Base-by-base conservation (phyloP, 768 basidiomycete genomes). In the Lactarius sanguifluus region DNA sequence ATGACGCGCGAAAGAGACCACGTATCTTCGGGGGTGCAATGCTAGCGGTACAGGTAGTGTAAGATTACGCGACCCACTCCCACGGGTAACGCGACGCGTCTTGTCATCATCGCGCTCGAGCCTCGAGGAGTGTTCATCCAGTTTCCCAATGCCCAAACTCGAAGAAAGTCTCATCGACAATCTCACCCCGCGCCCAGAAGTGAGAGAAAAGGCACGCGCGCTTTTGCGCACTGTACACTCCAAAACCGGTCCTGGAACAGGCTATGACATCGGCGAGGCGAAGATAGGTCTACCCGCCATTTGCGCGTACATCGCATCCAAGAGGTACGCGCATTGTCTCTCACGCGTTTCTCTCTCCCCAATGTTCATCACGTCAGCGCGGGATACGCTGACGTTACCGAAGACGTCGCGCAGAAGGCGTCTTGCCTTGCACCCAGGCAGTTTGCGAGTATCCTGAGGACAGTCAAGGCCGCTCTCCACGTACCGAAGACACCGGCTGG, bases 181-280 rank as follows among this genome's bases (percentile, higher is more conserved):
- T 20, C 59, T 71, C 55, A 60, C 64, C 2, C 23, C 30, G 18
- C 70, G 64, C 23, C 54, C 55, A 59, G 79, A 81, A 47, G 81
- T 80, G 5, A 62, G 78, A 2, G 65, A 71, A 4, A 70, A 75
- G 62, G 76, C 82, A 1, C 74, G 71, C 20, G 66, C 66, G 0
- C 69, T 85, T 6, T 61, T 82, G 2, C 75, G 77, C 15, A 65
- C 74, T 3, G 81, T 80, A 1, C 74, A 77, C 55, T 70, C 77
- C 5, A 81, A 76, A 68, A 85, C 83, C 16, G 77, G 73, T 2
- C 79, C 77, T 18, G 84, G 84, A n/a, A 82, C 83, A 9, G 85
- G 85, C 7, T 78, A 77, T 61, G 76, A 80, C 23, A 66, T 85
- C 3, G 77, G 79, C 4, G 67, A 78, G 25, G 75, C 75, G 16